These are phyloP conservation scores for Alternaria sp. DNA, from an alignment of 2,329 filamentous ascomycete genomes.

Conservation along the genomic window DNA sequence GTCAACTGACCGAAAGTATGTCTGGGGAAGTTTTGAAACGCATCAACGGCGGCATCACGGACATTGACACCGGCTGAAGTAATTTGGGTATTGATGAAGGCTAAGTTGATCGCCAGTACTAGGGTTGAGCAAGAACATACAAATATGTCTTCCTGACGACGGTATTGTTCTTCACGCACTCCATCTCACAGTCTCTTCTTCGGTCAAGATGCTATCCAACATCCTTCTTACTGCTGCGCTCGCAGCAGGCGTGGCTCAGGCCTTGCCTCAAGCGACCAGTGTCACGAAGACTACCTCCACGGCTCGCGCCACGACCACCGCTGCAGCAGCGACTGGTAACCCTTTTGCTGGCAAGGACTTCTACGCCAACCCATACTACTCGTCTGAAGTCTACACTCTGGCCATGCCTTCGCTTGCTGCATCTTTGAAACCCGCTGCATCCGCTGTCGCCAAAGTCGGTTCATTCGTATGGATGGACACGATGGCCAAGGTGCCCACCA, in stretches of 20 bases:
- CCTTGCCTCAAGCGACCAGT: conserved; percentile 32
- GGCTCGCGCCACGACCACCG: conserved; percentile 19
- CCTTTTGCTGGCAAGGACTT: conserved; percentile 60
- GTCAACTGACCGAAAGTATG: conserved; percentile 19
- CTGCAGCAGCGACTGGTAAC: conserved; percentile 53
- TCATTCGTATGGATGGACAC: conserved; percentile 65
- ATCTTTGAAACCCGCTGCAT: conserved; percentile 61
- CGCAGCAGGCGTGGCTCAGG: conserved; percentile 33
- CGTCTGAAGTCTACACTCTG: conserved; percentile 60
- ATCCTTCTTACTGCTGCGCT: conserved; percentile 26
- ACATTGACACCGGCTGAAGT: conserved; percentile 23
- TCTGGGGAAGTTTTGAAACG: conserved; percentile 6
- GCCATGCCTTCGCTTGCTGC: conserved; percentile 70
- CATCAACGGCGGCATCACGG: conserved; percentile 23
- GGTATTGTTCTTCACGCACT: conserved; percentile 4
- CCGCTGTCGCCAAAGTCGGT: conserved; percentile 58
- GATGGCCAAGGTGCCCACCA: conserved; percentile 58
- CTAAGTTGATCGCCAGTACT: conserved; percentile 11
- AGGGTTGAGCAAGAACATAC: conserved; percentile 15
- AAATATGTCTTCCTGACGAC: conserved; percentile 21
- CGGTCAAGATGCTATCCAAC: conserved; percentile 29
- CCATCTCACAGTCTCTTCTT: conserved; percentile 6
- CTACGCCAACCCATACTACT: conserved; percentile 63
- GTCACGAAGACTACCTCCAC: conserved; percentile 17
- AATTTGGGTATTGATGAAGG: conserved; percentile 30